Conservation (phyloP, 257 asterid species). For the Rubia yunnanensis region DNA sequence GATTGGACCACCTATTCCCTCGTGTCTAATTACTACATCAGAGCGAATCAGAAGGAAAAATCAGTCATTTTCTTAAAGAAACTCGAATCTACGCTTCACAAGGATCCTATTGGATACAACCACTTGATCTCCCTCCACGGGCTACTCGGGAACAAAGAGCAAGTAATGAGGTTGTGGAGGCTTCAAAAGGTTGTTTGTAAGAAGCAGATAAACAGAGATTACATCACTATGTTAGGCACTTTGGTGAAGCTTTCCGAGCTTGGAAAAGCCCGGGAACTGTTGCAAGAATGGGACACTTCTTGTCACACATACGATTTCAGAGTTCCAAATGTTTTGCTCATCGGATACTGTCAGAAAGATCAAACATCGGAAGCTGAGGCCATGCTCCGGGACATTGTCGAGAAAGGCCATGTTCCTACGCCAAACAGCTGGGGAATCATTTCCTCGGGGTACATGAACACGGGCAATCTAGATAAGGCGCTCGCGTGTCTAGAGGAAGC, state of each 20-base stretch:
- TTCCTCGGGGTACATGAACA: conserved; percentile 35
- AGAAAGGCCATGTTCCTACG: conserved; percentile 35
- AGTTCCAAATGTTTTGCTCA: conserved; percentile 46
- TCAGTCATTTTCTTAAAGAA: conserved; percentile 37
- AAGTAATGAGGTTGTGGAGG: conserved; percentile 50
- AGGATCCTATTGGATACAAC: conserved; percentile 42
- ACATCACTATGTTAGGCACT: conserved; percentile 42
- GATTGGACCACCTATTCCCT: conserved; percentile 49
- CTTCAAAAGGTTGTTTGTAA: conserved; percentile 40
- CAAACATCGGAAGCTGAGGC: conserved; percentile 35
- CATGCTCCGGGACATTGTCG: conserved; percentile 27
- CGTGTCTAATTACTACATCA: conserved; percentile 35
- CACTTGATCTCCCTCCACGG: conserved; percentile 53
- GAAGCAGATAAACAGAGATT: conserved; percentile 53
- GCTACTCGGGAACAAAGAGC: conserved; percentile 36
- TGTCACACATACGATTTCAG: conserved; percentile 35
- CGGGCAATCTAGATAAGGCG: conserved; percentile 32
- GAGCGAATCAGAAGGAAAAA: conserved; percentile 35
- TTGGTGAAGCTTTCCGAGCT: conserved; percentile 52
- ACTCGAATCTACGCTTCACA: conserved; percentile 31
- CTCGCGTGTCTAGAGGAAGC: conserved; percentile 51
- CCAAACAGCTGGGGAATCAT: conserved; percentile 56
- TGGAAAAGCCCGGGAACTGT: conserved; percentile 34
- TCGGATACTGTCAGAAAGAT: conserved; percentile 52
- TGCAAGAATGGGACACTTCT: conserved; percentile 46